Conservation (phyloP, 83 land plant species). For the Isoetes engelmannii region DNA sequence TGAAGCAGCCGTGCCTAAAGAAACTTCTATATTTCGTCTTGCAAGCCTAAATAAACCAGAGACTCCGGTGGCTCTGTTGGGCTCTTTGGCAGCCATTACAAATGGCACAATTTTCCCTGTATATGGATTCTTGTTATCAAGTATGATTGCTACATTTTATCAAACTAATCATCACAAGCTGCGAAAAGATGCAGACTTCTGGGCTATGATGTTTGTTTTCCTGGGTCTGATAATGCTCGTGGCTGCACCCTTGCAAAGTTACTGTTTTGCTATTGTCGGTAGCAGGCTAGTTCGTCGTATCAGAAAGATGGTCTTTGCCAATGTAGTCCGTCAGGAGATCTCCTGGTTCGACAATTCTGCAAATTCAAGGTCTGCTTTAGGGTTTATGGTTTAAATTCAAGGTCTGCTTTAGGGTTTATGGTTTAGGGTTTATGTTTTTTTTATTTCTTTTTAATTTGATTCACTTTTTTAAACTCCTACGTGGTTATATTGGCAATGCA, state of each 20-base stretch:
- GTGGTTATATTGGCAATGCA: slow-evolving; percentile 8
- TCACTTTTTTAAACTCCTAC: background rate
- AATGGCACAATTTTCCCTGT: slow-evolving; percentile 40
- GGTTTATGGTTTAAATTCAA: too few species aligned
- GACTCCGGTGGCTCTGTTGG: slow-evolving; percentile 34
- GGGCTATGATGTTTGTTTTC: slow-evolving; percentile 3
- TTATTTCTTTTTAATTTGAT: background rate
- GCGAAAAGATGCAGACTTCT: background rate
- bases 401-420: background rate
- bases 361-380: slow-evolving; percentile 1
- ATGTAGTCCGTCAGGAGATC: slow-evolving; percentile 1
- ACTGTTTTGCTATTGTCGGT: background rate
- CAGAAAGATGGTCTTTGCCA: background rate
- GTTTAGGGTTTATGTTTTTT: background rate
- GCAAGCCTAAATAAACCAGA: slow-evolving; percentile 48
- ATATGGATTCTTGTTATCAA: slow-evolving; percentile 41
- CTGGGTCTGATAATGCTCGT: background rate
- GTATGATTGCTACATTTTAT: slow-evolving; percentile 35
- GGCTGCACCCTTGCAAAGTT: background rate
- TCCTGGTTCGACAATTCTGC: background rate
- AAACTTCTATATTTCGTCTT: slow-evolving; percentile 33
- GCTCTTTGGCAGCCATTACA: slow-evolving; percentile 35
- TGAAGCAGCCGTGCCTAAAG: slow-evolving; percentile 10
- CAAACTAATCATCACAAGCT: background rate
- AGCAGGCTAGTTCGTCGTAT: background rate